Evolutionary conservation across 2,329 filamentous ascomycete genomes (phyloP), one percentile per base, ranked within the genome.

Genomic region (Calonectria hawksworthii): DNA sequence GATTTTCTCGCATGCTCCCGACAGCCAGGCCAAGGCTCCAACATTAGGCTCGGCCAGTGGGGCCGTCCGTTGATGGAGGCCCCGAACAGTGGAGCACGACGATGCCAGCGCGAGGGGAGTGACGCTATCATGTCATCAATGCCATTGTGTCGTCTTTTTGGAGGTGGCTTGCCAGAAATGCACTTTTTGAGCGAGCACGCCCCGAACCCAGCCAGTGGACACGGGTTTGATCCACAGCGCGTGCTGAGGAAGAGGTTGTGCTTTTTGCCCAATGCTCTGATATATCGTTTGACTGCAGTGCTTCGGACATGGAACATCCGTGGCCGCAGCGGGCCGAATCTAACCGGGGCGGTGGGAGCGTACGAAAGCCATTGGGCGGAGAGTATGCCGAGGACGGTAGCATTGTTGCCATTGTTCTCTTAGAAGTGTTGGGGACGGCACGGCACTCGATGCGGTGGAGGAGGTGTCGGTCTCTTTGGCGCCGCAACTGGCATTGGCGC

Each of bases 241-340:
- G 44, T 26, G 41, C 26, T 63, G 26, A 67, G 38, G 14, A 67
- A 30, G 34, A 47, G 18, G 28, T 51, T 69, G 56, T 69, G 34
- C 50, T 38, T 66, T 36, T 56, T 47, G 52, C 38, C 28, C 14
- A 69, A 69, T 69, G 47, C 50, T 32, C 18, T 44, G 56, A 32
- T 64, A 34, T 41, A 6, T 18, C 68, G 47, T 65, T 44, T 41
- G 47, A 65, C 68, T 65, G 47, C 47, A 44, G 41, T 47, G 21
- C 34, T 65, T 71, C 28, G 47, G 47, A 56, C 50, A 34, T 54
- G 64, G 7, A 63, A 54, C 69, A 78, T 70, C 76, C 69, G 71
- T 80, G 76, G 73, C 72, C 70, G 73, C 79, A 79, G 79, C 79
- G 79, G 79, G 75, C 76, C 79, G 79, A 80, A 77, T 80, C 69